Conservation (phyloP, 1,139 yeast genomes). For the Scheffersomyces cryptocercus region DNA sequence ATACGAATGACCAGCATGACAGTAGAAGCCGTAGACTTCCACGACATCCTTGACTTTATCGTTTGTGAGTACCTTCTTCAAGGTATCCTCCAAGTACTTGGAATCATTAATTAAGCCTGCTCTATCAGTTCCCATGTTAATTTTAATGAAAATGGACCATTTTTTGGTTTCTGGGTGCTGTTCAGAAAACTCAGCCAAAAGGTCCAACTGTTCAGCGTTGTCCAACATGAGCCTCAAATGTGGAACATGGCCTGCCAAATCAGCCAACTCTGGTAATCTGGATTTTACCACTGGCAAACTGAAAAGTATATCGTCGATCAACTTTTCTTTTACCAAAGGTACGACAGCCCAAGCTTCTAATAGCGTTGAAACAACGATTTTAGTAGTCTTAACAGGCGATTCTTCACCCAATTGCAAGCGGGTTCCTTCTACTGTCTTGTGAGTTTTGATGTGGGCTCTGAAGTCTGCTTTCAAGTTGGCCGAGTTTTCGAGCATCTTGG, state of each 20-base stretch:
- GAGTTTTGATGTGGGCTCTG: slow-evolving; percentile 77
- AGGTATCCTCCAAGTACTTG: slow-evolving; percentile 25
- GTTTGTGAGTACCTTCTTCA: slow-evolving; percentile 25
- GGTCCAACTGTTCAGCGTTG: slow-evolving; percentile 54
- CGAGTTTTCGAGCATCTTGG: slow-evolving; percentile 34
- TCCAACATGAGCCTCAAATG: slow-evolving; percentile 63
- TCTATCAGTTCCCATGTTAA: slow-evolving; percentile 62
- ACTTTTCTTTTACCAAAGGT: slow-evolving; percentile 43
- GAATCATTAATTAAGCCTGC: slow-evolving; percentile 56
- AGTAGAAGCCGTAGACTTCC: slow-evolving; percentile 65
- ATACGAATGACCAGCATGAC: slow-evolving; percentile 82
- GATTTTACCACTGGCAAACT: slow-evolving; percentile 68
- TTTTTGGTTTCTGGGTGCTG: slow-evolving; percentile 23
- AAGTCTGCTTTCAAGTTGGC: slow-evolving; percentile 35
- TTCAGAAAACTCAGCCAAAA: slow-evolving; percentile 38
- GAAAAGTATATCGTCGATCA: slow-evolving; percentile 60
- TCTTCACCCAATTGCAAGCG: slow-evolving; percentile 27
- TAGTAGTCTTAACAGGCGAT: slow-evolving; percentile 29
- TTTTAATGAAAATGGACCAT: slow-evolving; percentile 60
- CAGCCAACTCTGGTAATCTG: slow-evolving; percentile 51
- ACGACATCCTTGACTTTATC: slow-evolving; percentile 26
- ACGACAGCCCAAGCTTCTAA: slow-evolving; percentile 62
- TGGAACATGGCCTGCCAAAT: slow-evolving; percentile 41
- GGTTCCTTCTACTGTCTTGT: slow-evolving; percentile 51
- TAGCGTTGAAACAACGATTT: slow-evolving; percentile 70